Base-by-base conservation (phyloP, 306 rosid species). In the Begonia loranthoides region DNA sequence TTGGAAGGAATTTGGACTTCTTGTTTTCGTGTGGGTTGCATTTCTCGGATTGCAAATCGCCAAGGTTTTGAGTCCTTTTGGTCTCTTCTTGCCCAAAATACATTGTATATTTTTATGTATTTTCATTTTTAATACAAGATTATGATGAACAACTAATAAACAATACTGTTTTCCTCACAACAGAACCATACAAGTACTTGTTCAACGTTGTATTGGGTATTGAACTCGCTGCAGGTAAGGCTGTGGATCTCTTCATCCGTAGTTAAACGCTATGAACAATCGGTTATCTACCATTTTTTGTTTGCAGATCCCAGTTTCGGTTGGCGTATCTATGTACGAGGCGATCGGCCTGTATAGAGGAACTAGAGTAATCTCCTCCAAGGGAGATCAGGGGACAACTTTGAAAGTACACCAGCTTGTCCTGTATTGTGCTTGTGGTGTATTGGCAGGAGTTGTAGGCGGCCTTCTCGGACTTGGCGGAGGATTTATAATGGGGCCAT, bases 391-490 rank as follows among this genome's bases (percentile, higher is more conserved):
- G 15, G 76, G 70, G 56, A 68, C 70, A 62, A 6, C 51, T 36
- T 90, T 70, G 61, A 58, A 44, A 62, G 76, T 69, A 60, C 12
- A 62, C 45, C 87, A 76, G 73, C 74, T 90, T 64, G 4, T 60
- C 44, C 38, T 73, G 51, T 85, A 85, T 62, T 82, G 94, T 64
- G 14, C 69, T 55, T 62, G 67, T 33, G 97, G 95, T 7, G 0
- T 90, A 19, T 6, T 90, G 39, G 97, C 95, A 4, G 97, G 97
- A 51, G 3, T 90, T 19, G 92, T 86, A n/a, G 97, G 97, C 36
- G 97, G 97, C 44, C 56, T 90, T 71, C 82, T 90, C 16, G 97
- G 97, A 56, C 72, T 90, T n/a, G 97, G 97, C 56, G 97, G 97
- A 41, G 97, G 97, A 39, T 90, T 80, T 34, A 63, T 90, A 38